Evolutionary conservation across 257 asterid genomes (phyloP).

Genomic region (Fraxinus cuspidata): DNA sequence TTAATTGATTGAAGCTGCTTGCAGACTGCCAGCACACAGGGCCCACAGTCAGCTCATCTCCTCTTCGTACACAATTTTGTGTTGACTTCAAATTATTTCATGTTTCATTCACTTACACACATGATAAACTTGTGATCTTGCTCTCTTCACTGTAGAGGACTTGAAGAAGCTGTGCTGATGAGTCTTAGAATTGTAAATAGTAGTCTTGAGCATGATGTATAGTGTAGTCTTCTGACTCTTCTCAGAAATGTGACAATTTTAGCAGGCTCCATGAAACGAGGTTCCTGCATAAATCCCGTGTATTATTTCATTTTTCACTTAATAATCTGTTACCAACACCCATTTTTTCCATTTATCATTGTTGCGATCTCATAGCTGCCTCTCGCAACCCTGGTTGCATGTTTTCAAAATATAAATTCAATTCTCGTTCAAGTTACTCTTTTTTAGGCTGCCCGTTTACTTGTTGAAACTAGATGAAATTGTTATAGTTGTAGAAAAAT

Average conservation of each 20-base stretch:
- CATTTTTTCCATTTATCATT: neutral
- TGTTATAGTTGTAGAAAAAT: neutral
- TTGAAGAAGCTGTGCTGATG: constrained; percentile 1
- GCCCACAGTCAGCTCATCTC: constrained; percentile 11
- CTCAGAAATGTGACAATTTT: neutral
- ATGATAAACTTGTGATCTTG: neutral
- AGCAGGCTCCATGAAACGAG: constrained; percentile 5
- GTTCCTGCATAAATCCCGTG: neutral
- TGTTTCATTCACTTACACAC: neutral
- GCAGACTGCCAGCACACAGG: neutral
- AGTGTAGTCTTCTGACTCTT: constrained; percentile 9
- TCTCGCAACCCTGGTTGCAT: neutral
- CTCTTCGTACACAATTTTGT: neutral
- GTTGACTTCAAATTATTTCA: neutral
- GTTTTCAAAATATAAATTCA: neutral
- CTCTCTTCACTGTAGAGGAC: neutral
- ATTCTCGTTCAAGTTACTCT: neutral
- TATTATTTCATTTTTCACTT: neutral
- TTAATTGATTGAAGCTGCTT: constrained; percentile 35
- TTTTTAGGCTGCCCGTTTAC: neutral
- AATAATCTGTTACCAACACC: neutral
- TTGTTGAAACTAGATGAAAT: neutral
- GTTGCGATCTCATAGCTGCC: neutral
- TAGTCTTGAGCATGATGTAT: constrained; percentile 21
- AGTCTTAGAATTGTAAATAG: constrained; percentile 20